phyloP scores from a whole-genome alignment of 2,329 filamentous ascomycete species.

The Trichoderma sp. region DNA sequence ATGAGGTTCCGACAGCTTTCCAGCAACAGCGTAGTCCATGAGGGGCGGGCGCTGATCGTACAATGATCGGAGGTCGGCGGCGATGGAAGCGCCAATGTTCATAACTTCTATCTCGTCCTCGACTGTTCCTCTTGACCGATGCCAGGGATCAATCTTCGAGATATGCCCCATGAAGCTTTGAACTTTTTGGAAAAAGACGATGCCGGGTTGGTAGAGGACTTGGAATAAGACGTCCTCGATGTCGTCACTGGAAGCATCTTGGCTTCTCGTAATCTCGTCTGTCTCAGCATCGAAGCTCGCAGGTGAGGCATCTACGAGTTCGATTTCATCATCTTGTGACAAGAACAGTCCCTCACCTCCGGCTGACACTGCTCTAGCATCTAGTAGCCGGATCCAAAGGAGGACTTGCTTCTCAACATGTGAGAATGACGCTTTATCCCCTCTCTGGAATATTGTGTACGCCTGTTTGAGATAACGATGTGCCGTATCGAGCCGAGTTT shows the following conservation, averaged over 20 bases:
- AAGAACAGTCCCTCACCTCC: slow-evolving; percentile 55
- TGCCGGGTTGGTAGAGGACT: slow-evolving; percentile 52
- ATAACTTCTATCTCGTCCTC: slow-evolving; percentile 58
- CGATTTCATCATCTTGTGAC: slow-evolving; percentile 43
- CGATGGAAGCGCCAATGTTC: slow-evolving; percentile 50
- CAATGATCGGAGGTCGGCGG: slow-evolving; percentile 47
- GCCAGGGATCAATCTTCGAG: slow-evolving; percentile 55
- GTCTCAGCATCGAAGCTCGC: slow-evolving; percentile 35
- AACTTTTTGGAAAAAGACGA: slow-evolving; percentile 56
- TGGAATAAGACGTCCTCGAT: slow-evolving; percentile 53
- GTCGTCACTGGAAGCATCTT: slow-evolving; percentile 32
- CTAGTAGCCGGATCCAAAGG: slow-evolving; percentile 53
- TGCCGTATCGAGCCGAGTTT: slow-evolving; percentile 42
- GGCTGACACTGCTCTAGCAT: slow-evolving; percentile 53
- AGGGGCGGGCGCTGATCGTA: slow-evolving; percentile 50
- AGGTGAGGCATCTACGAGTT: slow-evolving; percentile 44
- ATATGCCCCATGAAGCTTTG: slow-evolving; percentile 57
- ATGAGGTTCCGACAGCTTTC: slow-evolving; percentile 46
- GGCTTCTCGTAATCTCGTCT: slow-evolving; percentile 24
- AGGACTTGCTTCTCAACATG: slow-evolving; percentile 46
- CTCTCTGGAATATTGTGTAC: slow-evolving; percentile 44
- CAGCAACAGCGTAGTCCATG: slow-evolving; percentile 55
- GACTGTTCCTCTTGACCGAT: slow-evolving; percentile 53
- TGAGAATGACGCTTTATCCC: slow-evolving; percentile 36
- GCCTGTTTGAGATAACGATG: slow-evolving; percentile 49